Base-by-base conservation (phyloP, 2,329 filamentous ascomycete species). In the Apiospora saccharicola region DNA sequence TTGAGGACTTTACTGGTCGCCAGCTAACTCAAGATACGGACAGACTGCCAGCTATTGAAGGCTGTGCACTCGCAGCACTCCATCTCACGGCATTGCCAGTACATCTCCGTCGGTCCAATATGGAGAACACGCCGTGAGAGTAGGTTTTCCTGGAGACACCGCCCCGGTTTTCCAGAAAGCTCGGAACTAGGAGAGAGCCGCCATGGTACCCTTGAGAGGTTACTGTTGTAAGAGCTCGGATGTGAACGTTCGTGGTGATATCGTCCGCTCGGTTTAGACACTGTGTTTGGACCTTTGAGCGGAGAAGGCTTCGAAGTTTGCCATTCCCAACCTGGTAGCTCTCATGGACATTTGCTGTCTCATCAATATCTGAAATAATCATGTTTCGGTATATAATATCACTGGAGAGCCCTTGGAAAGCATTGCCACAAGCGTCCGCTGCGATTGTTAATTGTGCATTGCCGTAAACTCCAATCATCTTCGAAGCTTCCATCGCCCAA, bases 391-490 rank as follows among this genome's bases (percentile, higher is more conserved):
- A n/a, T 16, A 16, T 14, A 3, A 14, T 16, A 16, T 47, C 7
- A 2, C 16, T 16, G 16, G 44, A 22, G 6, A 47, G 44, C 6
- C 44, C 44, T 2, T 47, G 16, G 14, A 19, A 47, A 1, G 44
- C 16, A 16, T 19, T 22, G 44, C 3, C 44, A 16, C 44, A 22
- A 2, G 30, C 46, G 47, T 49, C 26, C 16, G 14, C 14, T 3
- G 37, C 30, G 41, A 70, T 34, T 14, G 47, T 70, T 10, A 71
- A 30, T 13, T 34, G 44, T 34, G 72, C 71, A 19, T 72, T 73
- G 13, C 70, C 69, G 57, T 74, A 75, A 68, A 73, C 68, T 19
- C 72, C 70, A 13, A 41, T 67, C 75, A 75, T 76, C 44, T 73
- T 70, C 1, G 71, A 69, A 24, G 73, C 72, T 53, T 76, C 74